These are phyloP conservation scores for Graphiopsis chlorocephala DNA, from an alignment of 2,329 filamentous ascomycete species.

Conservation along the genomic window DNA sequence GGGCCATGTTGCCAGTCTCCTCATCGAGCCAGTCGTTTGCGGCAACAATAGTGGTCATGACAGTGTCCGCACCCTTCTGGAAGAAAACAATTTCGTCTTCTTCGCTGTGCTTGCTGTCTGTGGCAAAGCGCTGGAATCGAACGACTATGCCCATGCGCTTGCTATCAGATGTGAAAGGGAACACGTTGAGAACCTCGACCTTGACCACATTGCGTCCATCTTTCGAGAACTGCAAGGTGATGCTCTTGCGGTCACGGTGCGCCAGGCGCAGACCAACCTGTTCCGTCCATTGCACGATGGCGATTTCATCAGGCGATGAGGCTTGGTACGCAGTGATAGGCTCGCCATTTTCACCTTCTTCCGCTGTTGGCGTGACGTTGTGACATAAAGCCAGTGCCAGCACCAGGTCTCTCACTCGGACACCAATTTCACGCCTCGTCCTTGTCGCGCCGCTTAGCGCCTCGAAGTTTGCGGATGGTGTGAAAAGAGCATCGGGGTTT, in stretches of 20 bases:
- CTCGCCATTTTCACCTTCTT: constrained; percentile 66
- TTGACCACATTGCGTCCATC: constrained; percentile 73
- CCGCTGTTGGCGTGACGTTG: constrained; percentile 89
- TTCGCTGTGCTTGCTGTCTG: constrained; percentile 49
- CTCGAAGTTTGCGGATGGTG: constrained; percentile 68
- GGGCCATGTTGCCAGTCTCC: constrained; percentile 98
- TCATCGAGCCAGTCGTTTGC: constrained; percentile 98
- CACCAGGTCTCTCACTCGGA: constrained; percentile 88
- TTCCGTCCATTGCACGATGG: constrained; percentile 94
- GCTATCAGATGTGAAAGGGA: constrained; percentile 95
- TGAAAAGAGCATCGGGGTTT: constrained; percentile 54
- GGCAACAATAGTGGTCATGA: constrained; percentile 94
- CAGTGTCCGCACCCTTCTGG: constrained; percentile 96
- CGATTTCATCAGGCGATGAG: constrained; percentile 95
- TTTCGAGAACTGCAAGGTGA: constrained; percentile 75
- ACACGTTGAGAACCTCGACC: constrained; percentile 87
- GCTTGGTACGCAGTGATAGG: constrained; percentile 86
- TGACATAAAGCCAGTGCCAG: constrained; percentile 90
- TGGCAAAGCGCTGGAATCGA: constrained; percentile 62
- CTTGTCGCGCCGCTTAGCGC: constrained; percentile 60
- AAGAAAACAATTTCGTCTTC: constrained; percentile 94
- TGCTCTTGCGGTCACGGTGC: constrained; percentile 81
- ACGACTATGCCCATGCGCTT: constrained; percentile 98
- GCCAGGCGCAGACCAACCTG: constrained; percentile 81
- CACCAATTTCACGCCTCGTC: constrained; percentile 87